A percentile compares a stretch with the other conserved stretches of the same genome.
phyloP scores from a whole-genome alignment of 1,139 yeast genomes.

The Pneumocystis sp. region DNA sequence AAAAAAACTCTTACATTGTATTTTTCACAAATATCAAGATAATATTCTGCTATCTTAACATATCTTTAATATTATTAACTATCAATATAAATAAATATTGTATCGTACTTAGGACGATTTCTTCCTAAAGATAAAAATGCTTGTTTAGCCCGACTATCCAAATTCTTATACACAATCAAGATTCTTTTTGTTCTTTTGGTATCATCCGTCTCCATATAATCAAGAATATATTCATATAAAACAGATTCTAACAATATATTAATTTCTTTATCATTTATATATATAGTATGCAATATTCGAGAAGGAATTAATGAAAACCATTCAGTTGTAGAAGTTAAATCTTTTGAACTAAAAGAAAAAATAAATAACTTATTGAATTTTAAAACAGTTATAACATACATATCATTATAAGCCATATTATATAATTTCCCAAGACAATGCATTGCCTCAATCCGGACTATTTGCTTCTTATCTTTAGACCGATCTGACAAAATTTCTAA shows the following conservation, averaged over 20 bases:
- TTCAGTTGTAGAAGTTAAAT: slow-evolving; percentile 19
- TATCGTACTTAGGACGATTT: slow-evolving; percentile 38
- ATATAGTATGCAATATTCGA: slow-evolving; percentile 48
- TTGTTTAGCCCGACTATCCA: slow-evolving; percentile 45
- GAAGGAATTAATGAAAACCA: slow-evolving; percentile 44
- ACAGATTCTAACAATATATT: slow-evolving; percentile 53
- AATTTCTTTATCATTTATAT: slow-evolving; percentile 57
- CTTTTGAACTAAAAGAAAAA: neutral
- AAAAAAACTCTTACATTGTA: slow-evolving; percentile 18
- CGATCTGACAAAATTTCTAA: slow-evolving; percentile 45
- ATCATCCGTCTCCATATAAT: slow-evolving; percentile 34
- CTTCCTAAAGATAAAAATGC: slow-evolving; percentile 57
- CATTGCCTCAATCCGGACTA: slow-evolving; percentile 52
- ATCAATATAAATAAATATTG: slow-evolving; percentile 26
- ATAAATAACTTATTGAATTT: neutral
- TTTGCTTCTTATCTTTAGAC: slow-evolving; percentile 51
- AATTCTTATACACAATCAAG: slow-evolving; percentile 32
- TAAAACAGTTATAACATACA: slow-evolving; percentile 4
- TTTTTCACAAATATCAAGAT: slow-evolving; percentile 28
- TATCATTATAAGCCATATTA: slow-evolving; percentile 21
- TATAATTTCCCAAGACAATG: slow-evolving; percentile 42
- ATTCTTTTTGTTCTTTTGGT: slow-evolving; percentile 40
- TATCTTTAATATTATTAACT: slow-evolving; percentile 22
- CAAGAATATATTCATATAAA: slow-evolving; percentile 46
- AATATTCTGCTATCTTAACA: slow-evolving; percentile 12